These are phyloP conservation scores for Ophiognomonia clavigignenti-juglandacearum DNA, from an alignment of 2,329 filamentous ascomycete genomes.

Conservation along the genomic window DNA sequence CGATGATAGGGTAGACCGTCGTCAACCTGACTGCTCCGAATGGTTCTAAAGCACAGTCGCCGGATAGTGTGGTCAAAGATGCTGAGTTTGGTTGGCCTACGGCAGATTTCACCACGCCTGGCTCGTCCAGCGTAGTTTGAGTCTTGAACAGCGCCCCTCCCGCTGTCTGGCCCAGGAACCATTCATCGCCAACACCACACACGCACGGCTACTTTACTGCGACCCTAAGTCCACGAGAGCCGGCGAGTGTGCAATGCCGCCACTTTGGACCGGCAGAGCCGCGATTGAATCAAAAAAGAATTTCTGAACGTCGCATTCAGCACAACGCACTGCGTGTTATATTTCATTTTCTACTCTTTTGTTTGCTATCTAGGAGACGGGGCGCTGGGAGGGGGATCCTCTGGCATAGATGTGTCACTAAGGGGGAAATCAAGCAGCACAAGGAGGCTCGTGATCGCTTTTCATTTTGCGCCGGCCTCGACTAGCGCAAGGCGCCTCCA, in stretches of 20 bases:
- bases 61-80: background rate
- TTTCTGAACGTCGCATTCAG: background rate
- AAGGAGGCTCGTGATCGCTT: background rate
- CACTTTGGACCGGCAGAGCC: background rate
- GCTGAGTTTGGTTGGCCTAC: no score
- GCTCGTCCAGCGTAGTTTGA: no score
- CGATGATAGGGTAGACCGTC: background rate
- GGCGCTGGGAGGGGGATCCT: conserved; percentile 10
- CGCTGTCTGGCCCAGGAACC: no score
- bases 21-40: background rate
- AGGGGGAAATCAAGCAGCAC: background rate
- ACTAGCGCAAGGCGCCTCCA: background rate
- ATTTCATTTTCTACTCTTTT: conserved; percentile 9
- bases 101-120: no score
- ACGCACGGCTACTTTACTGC: no score
- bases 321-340: background rate
- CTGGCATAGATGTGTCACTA: conserved; percentile 11
- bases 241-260: no score
- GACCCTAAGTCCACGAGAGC: no score
- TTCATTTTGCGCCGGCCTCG: background rate
- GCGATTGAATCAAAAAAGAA: background rate
- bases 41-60: background rate
- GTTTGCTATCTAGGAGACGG: conserved; percentile 3
- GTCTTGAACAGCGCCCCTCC: no score
- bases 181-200: no score